These are phyloP conservation scores for Leishmania tarentolae DNA, from an alignment of 208 protist species.

Conservation along the genomic window DNA sequence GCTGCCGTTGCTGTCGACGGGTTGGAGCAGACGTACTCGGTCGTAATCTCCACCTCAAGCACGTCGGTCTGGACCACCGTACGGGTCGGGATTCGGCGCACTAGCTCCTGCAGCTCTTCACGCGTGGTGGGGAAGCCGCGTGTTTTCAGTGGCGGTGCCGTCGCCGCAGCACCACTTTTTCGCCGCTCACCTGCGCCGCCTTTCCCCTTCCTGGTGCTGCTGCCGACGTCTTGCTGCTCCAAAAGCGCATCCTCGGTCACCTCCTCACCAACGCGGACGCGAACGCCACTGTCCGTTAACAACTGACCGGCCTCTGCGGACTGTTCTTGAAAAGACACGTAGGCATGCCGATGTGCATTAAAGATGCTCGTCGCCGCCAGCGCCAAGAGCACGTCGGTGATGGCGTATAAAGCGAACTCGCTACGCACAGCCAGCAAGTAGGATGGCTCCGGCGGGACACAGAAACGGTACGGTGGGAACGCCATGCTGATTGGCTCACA, in stretches of 20 bases:
- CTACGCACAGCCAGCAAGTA: conserved; percentile 61
- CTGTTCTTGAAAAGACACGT: neutral
- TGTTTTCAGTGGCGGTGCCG: neutral
- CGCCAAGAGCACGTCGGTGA: conserved; percentile 72
- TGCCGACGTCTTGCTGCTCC: neutral
- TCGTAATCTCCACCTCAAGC: conserved; percentile 74
- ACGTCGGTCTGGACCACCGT: conserved; percentile 64
- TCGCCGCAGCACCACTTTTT: neutral
- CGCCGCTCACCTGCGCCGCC: neutral
- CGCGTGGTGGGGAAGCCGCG: conserved; percentile 28
- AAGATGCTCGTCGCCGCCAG: conserved; percentile 51
- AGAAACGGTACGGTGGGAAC: conserved; percentile 73
- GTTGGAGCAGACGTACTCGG: conserved; percentile 71
- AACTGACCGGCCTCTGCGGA: conserved; percentile 10
- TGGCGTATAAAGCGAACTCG: conserved; percentile 59
- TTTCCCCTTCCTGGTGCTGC: neutral
- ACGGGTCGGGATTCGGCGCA: conserved; percentile 54
- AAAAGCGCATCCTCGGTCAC: neutral
- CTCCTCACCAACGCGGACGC: neutral
- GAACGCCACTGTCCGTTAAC: neutral
- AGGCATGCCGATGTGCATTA: conserved; percentile 13
- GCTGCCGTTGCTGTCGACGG: conserved; percentile 7
- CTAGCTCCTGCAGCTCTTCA: conserved; percentile 37
- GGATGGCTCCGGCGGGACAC: conserved; percentile 80
- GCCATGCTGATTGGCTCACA: conserved; percentile 33